A percentile compares a stretch with the other conserved stretches of the same genome.
phyloP scores from a whole-genome alignment of 306 rosid genomes.

The Trifolium pratense region DNA sequence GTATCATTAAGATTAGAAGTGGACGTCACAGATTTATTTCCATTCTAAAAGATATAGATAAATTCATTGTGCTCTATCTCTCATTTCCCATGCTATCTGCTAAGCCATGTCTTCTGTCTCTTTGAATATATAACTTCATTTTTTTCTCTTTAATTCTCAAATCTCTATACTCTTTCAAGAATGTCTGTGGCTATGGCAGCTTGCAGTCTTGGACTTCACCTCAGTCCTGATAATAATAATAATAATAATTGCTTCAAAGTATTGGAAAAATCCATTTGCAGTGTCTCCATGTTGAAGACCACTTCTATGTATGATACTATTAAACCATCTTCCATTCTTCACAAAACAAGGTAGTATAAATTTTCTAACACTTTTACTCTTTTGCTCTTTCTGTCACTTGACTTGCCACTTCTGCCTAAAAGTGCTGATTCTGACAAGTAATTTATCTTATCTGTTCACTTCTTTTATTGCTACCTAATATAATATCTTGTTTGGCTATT shows the following conservation, averaged over 20 bases:
- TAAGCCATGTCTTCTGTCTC: constrained; percentile 16
- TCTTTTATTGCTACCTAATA: not conserved
- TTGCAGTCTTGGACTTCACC: constrained; percentile 62
- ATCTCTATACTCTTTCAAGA: constrained; percentile 9
- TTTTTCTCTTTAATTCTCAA: not conserved
- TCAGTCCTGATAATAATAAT: constrained; percentile 37
- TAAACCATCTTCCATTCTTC: constrained; percentile 56
- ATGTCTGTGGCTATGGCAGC: constrained; percentile 88
- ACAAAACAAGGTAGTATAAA: constrained; percentile 69
- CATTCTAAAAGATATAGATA: constrained; percentile 25
- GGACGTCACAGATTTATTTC: constrained; percentile 43
- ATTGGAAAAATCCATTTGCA: constrained; percentile 45
- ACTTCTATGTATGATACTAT: constrained; percentile 46
- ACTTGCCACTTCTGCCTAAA: not conserved
- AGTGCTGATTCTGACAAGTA: not conserved
- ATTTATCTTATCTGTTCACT: not conserved
- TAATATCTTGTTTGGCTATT: not conserved
- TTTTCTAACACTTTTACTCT: not conserved
- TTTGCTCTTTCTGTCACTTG: not conserved
- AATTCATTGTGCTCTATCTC: constrained; percentile 20
- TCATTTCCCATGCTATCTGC: constrained; percentile 11
- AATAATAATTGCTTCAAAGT: constrained; percentile 42
- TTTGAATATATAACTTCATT: not conserved
- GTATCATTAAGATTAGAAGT: constrained; percentile 44
- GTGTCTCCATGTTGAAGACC: constrained; percentile 37